A percentile compares a stretch with the other conserved stretches of the same genome.
phyloP scores from a whole-genome alignment of 2,329 filamentous ascomycete species.

The Cladophialophora immunda region DNA sequence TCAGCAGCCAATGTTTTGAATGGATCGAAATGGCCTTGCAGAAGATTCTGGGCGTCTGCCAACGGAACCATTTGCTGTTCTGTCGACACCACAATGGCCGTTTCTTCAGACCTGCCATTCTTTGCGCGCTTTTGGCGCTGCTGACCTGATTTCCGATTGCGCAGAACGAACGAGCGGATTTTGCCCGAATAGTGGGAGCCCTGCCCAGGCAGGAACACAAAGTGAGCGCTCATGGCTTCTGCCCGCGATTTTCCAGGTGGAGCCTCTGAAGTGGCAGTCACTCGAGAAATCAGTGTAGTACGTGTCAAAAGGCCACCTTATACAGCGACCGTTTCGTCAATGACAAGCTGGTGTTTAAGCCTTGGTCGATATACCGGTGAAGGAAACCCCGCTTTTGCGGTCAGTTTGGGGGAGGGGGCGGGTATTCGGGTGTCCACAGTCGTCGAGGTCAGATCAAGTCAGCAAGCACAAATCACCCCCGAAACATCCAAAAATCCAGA shows the following conservation, averaged over 20 bases:
- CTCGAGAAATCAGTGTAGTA: not conserved
- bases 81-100: not conserved
- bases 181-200: constrained; percentile 8
- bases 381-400: not conserved
- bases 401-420: not conserved
- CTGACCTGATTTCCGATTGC: not conserved
- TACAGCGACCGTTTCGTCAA: not conserved
- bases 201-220: constrained; percentile 7
- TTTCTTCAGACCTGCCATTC: not conserved
- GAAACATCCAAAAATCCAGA: not conserved
- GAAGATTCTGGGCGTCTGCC: constrained; percentile 8
- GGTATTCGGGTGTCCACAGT: not conserved
- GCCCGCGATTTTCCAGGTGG: not conserved
- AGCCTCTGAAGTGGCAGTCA: not conserved
- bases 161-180: constrained; percentile 11
- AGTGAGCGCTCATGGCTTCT: constrained; percentile 3
- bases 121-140: constrained; percentile 5
- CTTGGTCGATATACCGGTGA: not conserved
- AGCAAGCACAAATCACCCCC: not conserved
- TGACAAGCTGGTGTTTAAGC: not conserved
- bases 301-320: not conserved
- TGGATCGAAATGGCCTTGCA: constrained; percentile 11
- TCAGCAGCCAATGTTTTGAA: constrained; percentile 3
- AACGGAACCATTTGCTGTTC: constrained; percentile 2
- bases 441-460: not conserved